These are phyloP conservation scores for Fusarium sp. DNA, from an alignment of 2,329 filamentous ascomycete species.

Conservation along the genomic window DNA sequence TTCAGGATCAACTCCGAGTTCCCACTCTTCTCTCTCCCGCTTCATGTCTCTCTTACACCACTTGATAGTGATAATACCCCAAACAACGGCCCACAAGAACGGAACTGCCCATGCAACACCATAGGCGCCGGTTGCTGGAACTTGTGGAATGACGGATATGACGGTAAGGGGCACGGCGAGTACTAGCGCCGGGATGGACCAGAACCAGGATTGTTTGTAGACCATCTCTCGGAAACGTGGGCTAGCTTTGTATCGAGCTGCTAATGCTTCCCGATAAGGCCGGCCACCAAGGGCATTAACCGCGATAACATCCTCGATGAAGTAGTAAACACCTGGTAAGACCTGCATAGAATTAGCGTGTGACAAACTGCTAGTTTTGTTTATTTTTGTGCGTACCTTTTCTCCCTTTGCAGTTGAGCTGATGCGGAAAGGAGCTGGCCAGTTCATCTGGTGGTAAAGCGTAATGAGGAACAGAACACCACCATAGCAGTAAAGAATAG, in stretches of 20 bases:
- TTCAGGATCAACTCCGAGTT: constrained; percentile 39
- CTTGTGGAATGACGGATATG: constrained; percentile 45
- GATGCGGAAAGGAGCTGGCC: constrained; percentile 66
- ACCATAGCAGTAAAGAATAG: constrained; percentile 59
- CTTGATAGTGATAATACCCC: constrained; percentile 46
- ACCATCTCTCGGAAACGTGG: constrained; percentile 53
- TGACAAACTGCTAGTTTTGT: accelerated
- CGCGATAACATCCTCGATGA: constrained; percentile 73
- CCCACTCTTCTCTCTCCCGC: constrained; percentile 49
- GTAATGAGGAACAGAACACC: constrained; percentile 51
- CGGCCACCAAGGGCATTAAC: constrained; percentile 69
- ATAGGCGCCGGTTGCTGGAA: constrained; percentile 49
- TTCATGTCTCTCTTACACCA: constrained; percentile 51
- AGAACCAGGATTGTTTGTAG: constrained; percentile 51
- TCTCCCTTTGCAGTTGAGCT: constrained; percentile 68
- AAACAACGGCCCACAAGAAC: constrained; percentile 48
- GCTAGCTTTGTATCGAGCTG: constrained; percentile 52
- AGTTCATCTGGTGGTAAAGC: constrained; percentile 47
- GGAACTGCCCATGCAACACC: constrained; percentile 52
- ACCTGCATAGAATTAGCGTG: constrained; percentile 51
- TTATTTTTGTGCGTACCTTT: constrained; percentile 36
- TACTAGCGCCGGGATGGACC: constrained; percentile 50
- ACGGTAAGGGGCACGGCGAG: constrained; percentile 49
- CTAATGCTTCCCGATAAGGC: constrained; percentile 52
- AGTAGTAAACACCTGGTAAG: constrained; percentile 67